Percentiles rank a stretch among this genome's conserved stretches.
Evolutionary conservation across 2,329 filamentous ascomycete species (phyloP).

Genomic region (Phaeosphaeria sp.): DNA sequence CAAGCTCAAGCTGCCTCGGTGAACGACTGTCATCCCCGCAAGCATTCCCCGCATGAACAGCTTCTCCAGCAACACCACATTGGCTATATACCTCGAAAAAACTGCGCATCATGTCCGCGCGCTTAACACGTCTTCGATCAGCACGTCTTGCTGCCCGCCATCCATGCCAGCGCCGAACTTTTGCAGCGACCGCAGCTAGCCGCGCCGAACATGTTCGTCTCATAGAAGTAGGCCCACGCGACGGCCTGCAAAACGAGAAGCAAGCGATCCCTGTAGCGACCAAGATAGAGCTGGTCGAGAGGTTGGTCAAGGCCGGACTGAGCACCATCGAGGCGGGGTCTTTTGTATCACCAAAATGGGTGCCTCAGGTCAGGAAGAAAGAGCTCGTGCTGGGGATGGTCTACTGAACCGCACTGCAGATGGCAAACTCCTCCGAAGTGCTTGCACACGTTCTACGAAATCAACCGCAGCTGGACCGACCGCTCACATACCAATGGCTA

Average conservation of each 20-base stretch:
- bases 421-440: slow-evolving; percentile 79
- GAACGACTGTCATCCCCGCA: slow-evolving; percentile 22
- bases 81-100: not conserved
- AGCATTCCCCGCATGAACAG: slow-evolving; percentile 16
- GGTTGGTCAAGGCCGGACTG: slow-evolving; percentile 72
- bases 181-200: slow-evolving; percentile 42
- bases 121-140: slow-evolving; percentile 38
- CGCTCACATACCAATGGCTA: slow-evolving; percentile 79
- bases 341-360: slow-evolving; percentile 84
- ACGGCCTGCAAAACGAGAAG: slow-evolving; percentile 89
- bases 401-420: slow-evolving; percentile 56
- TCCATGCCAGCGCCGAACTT: slow-evolving; percentile 34
- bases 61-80: not conserved
- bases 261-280: slow-evolving; percentile 71
- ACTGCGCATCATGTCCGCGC: slow-evolving; percentile 32
- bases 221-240: slow-evolving; percentile 83
- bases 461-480: slow-evolving; percentile 60
- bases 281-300: slow-evolving; percentile 78
- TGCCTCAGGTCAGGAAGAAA: slow-evolving; percentile 70
- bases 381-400: slow-evolving; percentile 46
- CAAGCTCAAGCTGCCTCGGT: slow-evolving; percentile 15
- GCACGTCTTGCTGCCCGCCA: slow-evolving; percentile 46
- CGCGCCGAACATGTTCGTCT: slow-evolving; percentile 61
- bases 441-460: slow-evolving; percentile 70
- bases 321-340: slow-evolving; percentile 80